Evolutionary conservation across 306 rosid species (phyloP).

Genomic region (Spatholobus suberectus): DNA sequence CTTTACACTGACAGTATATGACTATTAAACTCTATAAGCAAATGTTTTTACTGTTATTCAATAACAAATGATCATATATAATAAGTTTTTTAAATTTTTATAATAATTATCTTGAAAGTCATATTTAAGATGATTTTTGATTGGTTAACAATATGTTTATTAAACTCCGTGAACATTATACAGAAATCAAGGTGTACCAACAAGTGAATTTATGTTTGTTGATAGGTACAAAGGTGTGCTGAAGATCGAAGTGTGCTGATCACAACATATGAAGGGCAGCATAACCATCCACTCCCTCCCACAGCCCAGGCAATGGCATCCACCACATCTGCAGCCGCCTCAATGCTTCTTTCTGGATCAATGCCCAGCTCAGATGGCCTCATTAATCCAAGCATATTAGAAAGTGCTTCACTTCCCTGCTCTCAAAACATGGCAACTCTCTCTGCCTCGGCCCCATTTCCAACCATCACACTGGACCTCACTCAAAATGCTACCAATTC

Average conservation of each 20-base stretch:
- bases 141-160: too few relatives aligned
- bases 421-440: constrained; percentile 65
- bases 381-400: constrained; percentile 48
- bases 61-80: too few relatives aligned
- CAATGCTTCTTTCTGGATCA: constrained; percentile 78
- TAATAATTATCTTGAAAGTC: too few relatives aligned
- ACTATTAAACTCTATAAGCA: too few relatives aligned
- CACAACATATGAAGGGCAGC: constrained; percentile 81
- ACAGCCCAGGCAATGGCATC: constrained; percentile 76
- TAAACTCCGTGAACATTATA: background rate
- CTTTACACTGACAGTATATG: too few relatives aligned
- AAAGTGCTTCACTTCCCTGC: constrained; percentile 41
- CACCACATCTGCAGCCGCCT: constrained; percentile 73
- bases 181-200: background rate
- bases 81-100: too few relatives aligned
- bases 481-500: constrained; percentile 38
- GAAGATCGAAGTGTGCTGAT: constrained; percentile 67
- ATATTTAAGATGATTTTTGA: too few relatives aligned
- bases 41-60: too few relatives aligned
- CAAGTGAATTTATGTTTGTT: background rate
- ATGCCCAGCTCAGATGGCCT: constrained; percentile 59
- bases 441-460: constrained; percentile 81
- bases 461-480: constrained; percentile 77
- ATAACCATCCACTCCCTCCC: constrained; percentile 83
- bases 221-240: constrained; percentile 78